Percentiles rank a stretch among this genome's conserved stretches.
phyloP scores from a whole-genome alignment of 352 stramenopile genomes.

The Nothophytophthora sp. region DNA sequence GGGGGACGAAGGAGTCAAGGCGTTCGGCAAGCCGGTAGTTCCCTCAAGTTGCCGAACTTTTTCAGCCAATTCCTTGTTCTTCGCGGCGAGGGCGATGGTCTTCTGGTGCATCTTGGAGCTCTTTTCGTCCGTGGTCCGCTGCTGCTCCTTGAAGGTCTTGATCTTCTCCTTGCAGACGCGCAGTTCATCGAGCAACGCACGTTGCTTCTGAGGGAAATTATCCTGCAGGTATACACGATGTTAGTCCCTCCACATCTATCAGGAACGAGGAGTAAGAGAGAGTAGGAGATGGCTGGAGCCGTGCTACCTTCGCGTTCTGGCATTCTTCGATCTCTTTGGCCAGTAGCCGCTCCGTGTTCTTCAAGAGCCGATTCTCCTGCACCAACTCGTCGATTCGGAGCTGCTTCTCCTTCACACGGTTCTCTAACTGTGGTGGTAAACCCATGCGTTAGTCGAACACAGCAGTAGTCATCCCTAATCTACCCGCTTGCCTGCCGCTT shows the following conservation, averaged over 20 bases:
- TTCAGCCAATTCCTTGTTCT: conserved; percentile 62
- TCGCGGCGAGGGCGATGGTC: conserved; percentile 44
- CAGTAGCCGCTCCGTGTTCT: conserved; percentile 53
- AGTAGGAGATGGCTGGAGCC: background rate
- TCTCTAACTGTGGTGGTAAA: conserved; percentile 46
- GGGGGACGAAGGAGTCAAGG: conserved; percentile 3
- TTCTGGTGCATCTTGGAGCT: conserved; percentile 51
- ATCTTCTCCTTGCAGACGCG: conserved; percentile 65
- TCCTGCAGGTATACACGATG: conserved; percentile 25
- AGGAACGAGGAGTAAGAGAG: too few species aligned
- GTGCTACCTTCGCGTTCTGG: conserved; percentile 46
- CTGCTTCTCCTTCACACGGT: conserved; percentile 66
- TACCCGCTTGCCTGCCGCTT: too few species aligned
- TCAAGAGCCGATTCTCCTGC: conserved; percentile 59
- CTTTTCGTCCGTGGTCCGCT: conserved; percentile 51
- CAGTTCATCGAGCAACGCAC: conserved; percentile 58
- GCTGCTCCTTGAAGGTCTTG: conserved; percentile 55
- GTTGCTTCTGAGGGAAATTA: conserved; percentile 49
- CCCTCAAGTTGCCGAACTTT: conserved; percentile 46
- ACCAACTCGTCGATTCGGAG: conserved; percentile 55
- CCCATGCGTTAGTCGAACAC: background rate
- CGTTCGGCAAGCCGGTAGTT: conserved; percentile 3
- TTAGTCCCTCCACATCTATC: too few species aligned
- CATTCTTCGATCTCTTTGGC: conserved; percentile 65
- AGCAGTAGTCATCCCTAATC: background rate